Percentiles rank a stretch among this genome's conserved stretches.
Conservation (phyloP, 139 green algal genomes). For the Diplosphaera chodatii region DNA sequence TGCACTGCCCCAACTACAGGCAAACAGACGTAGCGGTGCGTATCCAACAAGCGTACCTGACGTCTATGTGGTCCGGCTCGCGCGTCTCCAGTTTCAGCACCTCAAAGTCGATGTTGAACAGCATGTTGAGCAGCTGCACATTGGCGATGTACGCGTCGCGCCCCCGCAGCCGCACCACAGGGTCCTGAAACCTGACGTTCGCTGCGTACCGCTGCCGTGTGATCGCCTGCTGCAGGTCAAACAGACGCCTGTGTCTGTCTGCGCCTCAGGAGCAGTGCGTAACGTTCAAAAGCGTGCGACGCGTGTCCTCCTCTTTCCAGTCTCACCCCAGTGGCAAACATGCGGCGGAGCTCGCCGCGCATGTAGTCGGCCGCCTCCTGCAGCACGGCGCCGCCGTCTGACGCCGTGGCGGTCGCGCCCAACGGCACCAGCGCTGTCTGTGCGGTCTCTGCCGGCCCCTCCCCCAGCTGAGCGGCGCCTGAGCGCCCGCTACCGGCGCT, state of each 20-base stretch:
- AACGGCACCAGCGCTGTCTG: neutral
- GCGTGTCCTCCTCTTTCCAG: no score
- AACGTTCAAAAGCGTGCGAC: no score
- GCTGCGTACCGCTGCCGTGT: neutral
- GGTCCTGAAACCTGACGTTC: constrained; percentile 44
- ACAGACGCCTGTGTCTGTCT: no score
- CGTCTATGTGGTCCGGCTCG: constrained; percentile 25
- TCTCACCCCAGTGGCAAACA: neutral
- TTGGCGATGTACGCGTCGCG: constrained; percentile 29
- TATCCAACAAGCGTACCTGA: constrained; percentile 18
- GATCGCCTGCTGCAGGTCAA: neutral
- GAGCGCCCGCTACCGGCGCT: no score
- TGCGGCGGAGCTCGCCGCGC: neutral
- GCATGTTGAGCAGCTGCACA: constrained; percentile 27
- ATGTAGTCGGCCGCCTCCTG: neutral
- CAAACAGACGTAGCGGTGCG: no score
- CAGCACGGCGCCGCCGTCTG: neutral
- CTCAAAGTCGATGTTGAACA: constrained; percentile 51
- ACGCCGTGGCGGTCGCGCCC: neutral
- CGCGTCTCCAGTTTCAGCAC: constrained; percentile 34
- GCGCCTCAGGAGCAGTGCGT: no score
- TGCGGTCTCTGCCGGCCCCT: neutral
- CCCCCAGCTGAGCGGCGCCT: neutral
- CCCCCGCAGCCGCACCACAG: constrained; percentile 22
- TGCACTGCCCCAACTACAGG: no score